Conservation (phyloP, 2,329 filamentous ascomycete species). For the Ciborinia camelliae region DNA sequence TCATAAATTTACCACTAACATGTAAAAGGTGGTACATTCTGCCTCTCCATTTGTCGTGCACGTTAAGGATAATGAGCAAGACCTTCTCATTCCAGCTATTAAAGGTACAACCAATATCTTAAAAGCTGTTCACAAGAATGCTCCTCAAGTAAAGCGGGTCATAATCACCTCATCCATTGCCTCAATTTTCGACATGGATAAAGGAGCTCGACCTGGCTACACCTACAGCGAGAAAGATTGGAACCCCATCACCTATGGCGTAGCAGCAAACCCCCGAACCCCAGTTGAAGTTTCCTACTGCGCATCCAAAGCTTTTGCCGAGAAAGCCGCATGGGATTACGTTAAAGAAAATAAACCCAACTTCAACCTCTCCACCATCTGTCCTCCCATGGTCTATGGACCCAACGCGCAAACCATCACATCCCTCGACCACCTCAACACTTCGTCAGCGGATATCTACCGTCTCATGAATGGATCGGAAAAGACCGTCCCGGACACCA, state of each 20-base stretch:
- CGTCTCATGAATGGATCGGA: conserved; percentile 58
- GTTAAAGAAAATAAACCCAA: conserved; percentile 48
- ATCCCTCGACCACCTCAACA: conserved; percentile 61
- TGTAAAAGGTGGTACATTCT: conserved; percentile 58
- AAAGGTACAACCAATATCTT: conserved; percentile 50
- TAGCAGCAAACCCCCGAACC: conserved; percentile 37
- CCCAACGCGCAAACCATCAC: conserved; percentile 59
- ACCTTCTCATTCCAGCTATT: conserved; percentile 52
- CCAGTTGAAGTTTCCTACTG: conserved; percentile 30
- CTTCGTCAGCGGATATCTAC: conserved; percentile 66
- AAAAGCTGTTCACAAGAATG: conserved; percentile 43
- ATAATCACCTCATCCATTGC: conserved; percentile 64
- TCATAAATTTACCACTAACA: neutral
- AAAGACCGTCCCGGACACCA: conserved; percentile 53
- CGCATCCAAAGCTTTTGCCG: conserved; percentile 58
- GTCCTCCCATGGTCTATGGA: conserved; percentile 59
- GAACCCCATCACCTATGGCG: conserved; percentile 49
- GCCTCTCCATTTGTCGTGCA: conserved; percentile 51
- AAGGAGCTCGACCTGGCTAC: conserved; percentile 48
- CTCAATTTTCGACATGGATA: conserved; percentile 51
- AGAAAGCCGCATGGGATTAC: conserved; percentile 62
- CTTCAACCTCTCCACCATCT: conserved; percentile 59
- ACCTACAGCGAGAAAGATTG: conserved; percentile 52
- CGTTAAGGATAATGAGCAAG: conserved; percentile 36
- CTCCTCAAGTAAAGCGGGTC: conserved; percentile 37